A percentile compares a stretch with the other conserved stretches of the same genome.
phyloP scores from a whole-genome alignment of 2,329 filamentous ascomycete species.

The Daldinia sp. region DNA sequence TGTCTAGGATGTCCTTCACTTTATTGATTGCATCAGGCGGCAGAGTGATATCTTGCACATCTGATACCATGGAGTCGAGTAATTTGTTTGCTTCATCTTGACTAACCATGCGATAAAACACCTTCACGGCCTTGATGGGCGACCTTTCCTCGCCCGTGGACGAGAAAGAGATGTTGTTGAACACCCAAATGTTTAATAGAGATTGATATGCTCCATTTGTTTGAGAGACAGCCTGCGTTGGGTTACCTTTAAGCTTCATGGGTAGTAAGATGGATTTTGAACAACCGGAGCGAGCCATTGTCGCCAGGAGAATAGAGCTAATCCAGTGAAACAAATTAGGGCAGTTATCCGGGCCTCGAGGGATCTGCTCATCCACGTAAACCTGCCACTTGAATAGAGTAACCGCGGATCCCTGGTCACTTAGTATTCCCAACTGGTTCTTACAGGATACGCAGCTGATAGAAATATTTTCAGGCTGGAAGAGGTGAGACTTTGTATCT shows the following conservation, averaged over 20 bases:
- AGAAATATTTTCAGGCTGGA: slow-evolving; percentile 16
- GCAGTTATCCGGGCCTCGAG: slow-evolving; percentile 29
- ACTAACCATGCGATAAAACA: slow-evolving; percentile 63
- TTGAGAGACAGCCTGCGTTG: not conserved
- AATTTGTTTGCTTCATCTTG: slow-evolving; percentile 61
- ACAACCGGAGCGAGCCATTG: slow-evolving; percentile 67
- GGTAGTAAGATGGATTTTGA: slow-evolving; percentile 68
- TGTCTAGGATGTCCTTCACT: slow-evolving; percentile 59
- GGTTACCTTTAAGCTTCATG: slow-evolving; percentile 41
- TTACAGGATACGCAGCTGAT: slow-evolving; percentile 62
- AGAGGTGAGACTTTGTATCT: slow-evolving; percentile 9
- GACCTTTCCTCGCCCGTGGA: slow-evolving; percentile 53
- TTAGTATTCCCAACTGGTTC: slow-evolving; percentile 62
- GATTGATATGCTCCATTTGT: slow-evolving; percentile 16
- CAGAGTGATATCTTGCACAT: slow-evolving; percentile 70
- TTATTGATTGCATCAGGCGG: slow-evolving; percentile 63
- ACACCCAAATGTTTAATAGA: slow-evolving; percentile 65
- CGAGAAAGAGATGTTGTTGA: slow-evolving; percentile 67
- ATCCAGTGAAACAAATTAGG: slow-evolving; percentile 65
- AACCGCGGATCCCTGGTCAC: slow-evolving; percentile 59
- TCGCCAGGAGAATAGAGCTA: slow-evolving; percentile 64
- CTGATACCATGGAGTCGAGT: slow-evolving; percentile 64
- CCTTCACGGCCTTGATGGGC: slow-evolving; percentile 62
- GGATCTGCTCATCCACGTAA: slow-evolving; percentile 53
- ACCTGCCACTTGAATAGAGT: slow-evolving; percentile 71